Percentiles rank a stretch among this genome's conserved stretches.
These are phyloP conservation scores for Sarocladium oryzae DNA, from an alignment of 2,329 filamentous ascomycete genomes.

Conservation along the genomic window DNA sequence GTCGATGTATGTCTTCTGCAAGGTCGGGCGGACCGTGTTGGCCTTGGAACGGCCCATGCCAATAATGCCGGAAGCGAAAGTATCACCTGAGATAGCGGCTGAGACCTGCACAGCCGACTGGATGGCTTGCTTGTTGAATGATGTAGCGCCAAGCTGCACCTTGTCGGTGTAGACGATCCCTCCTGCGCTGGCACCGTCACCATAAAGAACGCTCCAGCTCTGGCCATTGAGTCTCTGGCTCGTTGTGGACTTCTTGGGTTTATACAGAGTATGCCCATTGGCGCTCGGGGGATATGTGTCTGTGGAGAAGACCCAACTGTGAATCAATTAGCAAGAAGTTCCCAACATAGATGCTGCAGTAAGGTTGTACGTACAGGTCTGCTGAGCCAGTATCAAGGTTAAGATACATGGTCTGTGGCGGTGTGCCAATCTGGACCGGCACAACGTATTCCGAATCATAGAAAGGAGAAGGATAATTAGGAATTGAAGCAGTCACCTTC, in stretches of 20 bases:
- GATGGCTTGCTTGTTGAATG: constrained; percentile 55
- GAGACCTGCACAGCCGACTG: constrained; percentile 58
- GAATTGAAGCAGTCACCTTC: constrained; percentile 17
- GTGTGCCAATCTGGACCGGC: constrained; percentile 56
- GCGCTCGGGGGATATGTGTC: constrained; percentile 42
- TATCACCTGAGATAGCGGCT: constrained; percentile 26
- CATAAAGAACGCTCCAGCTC: constrained; percentile 57
- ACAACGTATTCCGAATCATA: constrained; percentile 53
- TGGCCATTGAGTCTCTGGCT: constrained; percentile 32
- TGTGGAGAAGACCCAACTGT: constrained; percentile 63
- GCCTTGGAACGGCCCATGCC: constrained; percentile 25
- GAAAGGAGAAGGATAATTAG: constrained; percentile 23
- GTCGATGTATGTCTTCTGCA: constrained; percentile 28
- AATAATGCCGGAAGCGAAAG: constrained; percentile 29
- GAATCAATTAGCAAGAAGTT: constrained; percentile 19
- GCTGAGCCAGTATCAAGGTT: constrained; percentile 62
- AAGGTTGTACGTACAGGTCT: constrained; percentile 33
- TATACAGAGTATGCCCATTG: constrained; percentile 51
- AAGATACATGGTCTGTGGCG: constrained; percentile 50
- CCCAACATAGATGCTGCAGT: not conserved
- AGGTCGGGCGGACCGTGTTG: constrained; percentile 27
- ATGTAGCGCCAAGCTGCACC: constrained; percentile 54
- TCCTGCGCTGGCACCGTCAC: constrained; percentile 55
- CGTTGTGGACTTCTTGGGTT: constrained; percentile 36
- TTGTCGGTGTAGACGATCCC: constrained; percentile 62